Conservation (phyloP, 352 stramenopile genomes). For the Globisporangium carolinianum region DNA sequence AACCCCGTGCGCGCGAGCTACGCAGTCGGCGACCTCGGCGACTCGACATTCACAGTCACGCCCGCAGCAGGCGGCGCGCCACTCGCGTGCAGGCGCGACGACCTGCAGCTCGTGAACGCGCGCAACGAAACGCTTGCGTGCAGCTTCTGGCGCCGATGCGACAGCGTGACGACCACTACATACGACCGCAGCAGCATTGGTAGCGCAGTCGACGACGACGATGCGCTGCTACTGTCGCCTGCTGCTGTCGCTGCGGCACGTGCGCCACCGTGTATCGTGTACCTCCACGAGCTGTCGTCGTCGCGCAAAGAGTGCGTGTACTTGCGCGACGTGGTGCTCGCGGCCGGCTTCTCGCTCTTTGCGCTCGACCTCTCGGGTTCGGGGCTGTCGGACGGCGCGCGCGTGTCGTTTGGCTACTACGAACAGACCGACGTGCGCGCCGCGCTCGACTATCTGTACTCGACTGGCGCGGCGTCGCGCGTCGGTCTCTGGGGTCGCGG, state of each 20-base stretch:
- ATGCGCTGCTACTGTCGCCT: slow-evolving; percentile 5
- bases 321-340: slow-evolving; percentile 41
- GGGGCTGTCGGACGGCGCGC: slow-evolving; percentile 53
- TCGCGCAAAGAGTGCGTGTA: slow-evolving; percentile 75
- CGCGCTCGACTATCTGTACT: slow-evolving; percentile 62
- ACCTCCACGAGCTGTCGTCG: slow-evolving; percentile 75
- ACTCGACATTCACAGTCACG: slow-evolving; percentile 14
- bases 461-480: slow-evolving; percentile 36
- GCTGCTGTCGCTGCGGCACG: slow-evolving; percentile 2
- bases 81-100: slow-evolving; percentile 31
- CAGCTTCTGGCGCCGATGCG: slow-evolving; percentile 54
- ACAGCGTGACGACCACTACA: not conserved
- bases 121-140: slow-evolving; percentile 52
- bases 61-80: slow-evolving; percentile 2
- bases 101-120: slow-evolving; percentile 49
- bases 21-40: slow-evolving; percentile 42
- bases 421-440: slow-evolving; percentile 56
- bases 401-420: slow-evolving; percentile 62
- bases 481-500: slow-evolving; percentile 65
- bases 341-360: slow-evolving; percentile 61
- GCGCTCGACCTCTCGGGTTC: slow-evolving; percentile 68
- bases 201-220: slow-evolving; percentile 1
- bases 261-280: slow-evolving; percentile 53
- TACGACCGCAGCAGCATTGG: slow-evolving; percentile 18
- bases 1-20: slow-evolving; percentile 55